These are phyloP conservation scores for Aspergillus japonicus DNA, from an alignment of 2,329 filamentous ascomycete species.

Conservation along the genomic window DNA sequence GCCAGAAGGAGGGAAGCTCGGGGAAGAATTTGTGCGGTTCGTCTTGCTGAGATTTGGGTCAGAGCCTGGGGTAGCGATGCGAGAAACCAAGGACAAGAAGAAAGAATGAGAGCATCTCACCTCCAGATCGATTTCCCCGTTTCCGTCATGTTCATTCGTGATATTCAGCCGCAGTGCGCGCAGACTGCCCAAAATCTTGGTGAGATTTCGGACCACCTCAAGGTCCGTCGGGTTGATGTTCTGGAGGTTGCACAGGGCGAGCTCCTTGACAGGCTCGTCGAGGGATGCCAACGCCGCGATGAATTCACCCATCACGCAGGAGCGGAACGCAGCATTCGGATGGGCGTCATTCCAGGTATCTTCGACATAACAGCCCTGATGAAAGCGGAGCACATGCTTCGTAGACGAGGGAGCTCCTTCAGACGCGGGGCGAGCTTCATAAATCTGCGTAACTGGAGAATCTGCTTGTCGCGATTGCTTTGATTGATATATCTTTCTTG, in stretches of 20 bases:
- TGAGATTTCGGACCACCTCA: background rate
- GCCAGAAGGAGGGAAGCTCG: slow-evolving; percentile 9
- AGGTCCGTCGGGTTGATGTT: slow-evolving; percentile 7
- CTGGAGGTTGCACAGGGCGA: slow-evolving; percentile 5
- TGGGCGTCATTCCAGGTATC: background rate
- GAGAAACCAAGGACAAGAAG: no score
- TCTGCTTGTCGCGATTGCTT: background rate
- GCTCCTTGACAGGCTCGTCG: background rate
- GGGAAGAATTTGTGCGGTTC: slow-evolving; percentile 9
- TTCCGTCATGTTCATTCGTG: background rate
- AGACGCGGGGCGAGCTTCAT: slow-evolving; percentile 1
- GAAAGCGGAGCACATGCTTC: slow-evolving; percentile 7
- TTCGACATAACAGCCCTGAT: background rate
- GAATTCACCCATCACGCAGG: background rate
- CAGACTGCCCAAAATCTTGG: background rate
- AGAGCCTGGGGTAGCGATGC: no score
- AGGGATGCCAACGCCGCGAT: background rate
- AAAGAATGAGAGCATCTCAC: background rate
- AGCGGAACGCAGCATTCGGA: slow-evolving; percentile 2
- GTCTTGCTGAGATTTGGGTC: background rate
- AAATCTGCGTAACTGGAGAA: background rate
- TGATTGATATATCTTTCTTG: background rate
- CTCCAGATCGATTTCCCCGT: background rate
- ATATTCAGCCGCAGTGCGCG: slow-evolving; percentile 10
- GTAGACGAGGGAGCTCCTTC: slow-evolving; percentile 4